Evolutionary conservation across 305 asterid genomes (phyloP).

Genomic region (Solanum hybrid): DNA sequence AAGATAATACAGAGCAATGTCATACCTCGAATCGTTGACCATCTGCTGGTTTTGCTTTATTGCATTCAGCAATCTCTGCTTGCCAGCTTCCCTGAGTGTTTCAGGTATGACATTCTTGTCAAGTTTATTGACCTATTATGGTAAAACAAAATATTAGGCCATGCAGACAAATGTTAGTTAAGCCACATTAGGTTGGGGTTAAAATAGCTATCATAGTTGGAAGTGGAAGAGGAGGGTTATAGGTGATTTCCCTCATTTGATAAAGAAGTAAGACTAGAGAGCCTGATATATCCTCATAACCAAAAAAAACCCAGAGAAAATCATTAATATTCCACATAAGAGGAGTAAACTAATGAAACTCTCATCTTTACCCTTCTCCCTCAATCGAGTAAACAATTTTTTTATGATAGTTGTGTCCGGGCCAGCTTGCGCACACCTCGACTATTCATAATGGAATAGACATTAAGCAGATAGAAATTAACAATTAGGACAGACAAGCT

Average conservation of each 20-base stretch:
- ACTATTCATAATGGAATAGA: neutral
- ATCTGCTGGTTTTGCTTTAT: constrained; percentile 55
- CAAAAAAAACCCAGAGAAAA: neutral
- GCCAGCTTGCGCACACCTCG: neutral
- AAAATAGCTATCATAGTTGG: neutral
- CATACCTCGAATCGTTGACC: constrained; percentile 40
- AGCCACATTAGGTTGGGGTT: neutral
- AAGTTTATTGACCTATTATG: constrained; percentile 34
- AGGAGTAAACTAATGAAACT: neutral
- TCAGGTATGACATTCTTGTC: constrained; percentile 63
- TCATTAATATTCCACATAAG: neutral
- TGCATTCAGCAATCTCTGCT: constrained; percentile 57
- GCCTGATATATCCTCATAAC: neutral
- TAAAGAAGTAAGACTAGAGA: neutral
- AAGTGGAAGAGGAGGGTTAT: neutral
- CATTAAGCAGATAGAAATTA: neutral
- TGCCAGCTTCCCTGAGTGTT: constrained; percentile 58
- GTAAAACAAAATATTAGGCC: neutral
- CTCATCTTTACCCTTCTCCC: neutral
- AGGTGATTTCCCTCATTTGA: neutral
- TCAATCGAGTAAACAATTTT: neutral
- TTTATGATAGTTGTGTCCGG: neutral
- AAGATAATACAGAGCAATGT: neutral
- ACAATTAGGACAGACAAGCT: neutral
- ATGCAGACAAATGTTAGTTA: neutral